A percentile compares a stretch with the other conserved stretches of the same genome.
Conservation (phyloP, 371 early-diverging fungal genomes). For the Entomophthora muscae region DNA sequence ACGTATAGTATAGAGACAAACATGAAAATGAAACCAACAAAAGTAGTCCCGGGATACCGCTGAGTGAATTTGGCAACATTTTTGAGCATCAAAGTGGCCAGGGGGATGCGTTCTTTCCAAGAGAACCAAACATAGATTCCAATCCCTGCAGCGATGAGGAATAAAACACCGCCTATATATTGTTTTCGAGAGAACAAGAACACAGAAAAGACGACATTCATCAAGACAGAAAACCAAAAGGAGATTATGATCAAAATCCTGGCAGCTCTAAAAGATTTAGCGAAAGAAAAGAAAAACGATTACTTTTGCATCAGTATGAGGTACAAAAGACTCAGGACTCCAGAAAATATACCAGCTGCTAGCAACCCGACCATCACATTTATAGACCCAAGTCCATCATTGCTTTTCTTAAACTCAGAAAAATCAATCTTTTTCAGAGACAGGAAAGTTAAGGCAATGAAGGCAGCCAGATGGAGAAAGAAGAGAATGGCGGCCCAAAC, state of each 20-base stretch:
- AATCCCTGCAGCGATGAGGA: conserved; percentile 16
- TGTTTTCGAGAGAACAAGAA: not conserved
- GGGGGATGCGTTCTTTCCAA: conserved; percentile 22
- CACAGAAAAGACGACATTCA: conserved; percentile 5
- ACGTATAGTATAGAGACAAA: conserved; percentile 29
- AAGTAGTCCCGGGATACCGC: conserved; percentile 32
- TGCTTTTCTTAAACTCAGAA: not conserved
- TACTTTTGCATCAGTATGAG: conserved; percentile 13
- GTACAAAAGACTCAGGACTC: conserved; percentile 12
- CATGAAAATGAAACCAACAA: conserved; percentile 21
- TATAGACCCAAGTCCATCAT: conserved; percentile 1
- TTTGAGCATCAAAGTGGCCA: conserved; percentile 30
- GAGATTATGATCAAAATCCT: conserved; percentile 9
- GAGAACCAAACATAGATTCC: conserved; percentile 17
- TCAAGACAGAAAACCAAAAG: conserved; percentile 6
- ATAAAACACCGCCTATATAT: conserved; percentile 11
- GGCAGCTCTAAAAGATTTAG: conserved; percentile 8
- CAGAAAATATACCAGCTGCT: conserved; percentile 8
- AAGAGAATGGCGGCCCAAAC: conserved; percentile 32
- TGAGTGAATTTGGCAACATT: conserved; percentile 31
- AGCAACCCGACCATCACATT: conserved; percentile 4
- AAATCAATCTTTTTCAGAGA: conserved; percentile 11
- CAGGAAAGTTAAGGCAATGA: conserved; percentile 18
- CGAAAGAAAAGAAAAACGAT: not conserved
- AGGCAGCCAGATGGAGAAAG: conserved; percentile 21